Evolutionary conservation across 75 land plant species (phyloP).

Genomic region (Cupressus sempervirens): DNA sequence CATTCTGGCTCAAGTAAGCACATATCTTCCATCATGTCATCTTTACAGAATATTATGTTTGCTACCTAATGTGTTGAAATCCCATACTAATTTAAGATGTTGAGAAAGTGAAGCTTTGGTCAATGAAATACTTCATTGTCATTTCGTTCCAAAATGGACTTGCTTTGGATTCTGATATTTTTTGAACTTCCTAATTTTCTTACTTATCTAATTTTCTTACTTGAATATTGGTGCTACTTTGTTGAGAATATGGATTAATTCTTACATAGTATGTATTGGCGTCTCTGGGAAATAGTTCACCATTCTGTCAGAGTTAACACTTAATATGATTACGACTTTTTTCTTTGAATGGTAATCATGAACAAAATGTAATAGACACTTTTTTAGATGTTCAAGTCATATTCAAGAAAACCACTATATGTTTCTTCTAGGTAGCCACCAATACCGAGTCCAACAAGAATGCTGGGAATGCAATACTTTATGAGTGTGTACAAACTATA

Average conservation of each 20-base stretch:
- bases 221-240: slow-evolving; percentile 1
- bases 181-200: neutral
- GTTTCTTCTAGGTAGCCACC: slow-evolving; percentile 74
- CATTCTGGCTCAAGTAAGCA: slow-evolving; percentile 90
- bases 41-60: too few relatives aligned
- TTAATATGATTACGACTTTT: neutral
- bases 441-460: slow-evolving; percentile 96
- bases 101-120: neutral
- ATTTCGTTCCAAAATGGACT: neutral
- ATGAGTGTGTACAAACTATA: slow-evolving; percentile 95
- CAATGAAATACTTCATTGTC: neutral
- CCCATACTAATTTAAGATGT: neutral
- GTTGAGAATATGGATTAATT: slow-evolving; percentile 3
- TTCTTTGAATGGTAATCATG: neutral
- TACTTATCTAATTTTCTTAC: neutral
- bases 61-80: neutral
- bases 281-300: neutral
- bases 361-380: neutral
- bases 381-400: neutral
- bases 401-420: neutral
- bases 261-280: neutral
- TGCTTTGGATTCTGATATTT: neutral
- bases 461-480: slow-evolving; percentile 96
- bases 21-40: too few relatives aligned
- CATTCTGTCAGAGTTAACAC: neutral